These are phyloP conservation scores for Phytophthora colocasiae DNA, from an alignment of 352 stramenopile species.

Conservation along the genomic window DNA sequence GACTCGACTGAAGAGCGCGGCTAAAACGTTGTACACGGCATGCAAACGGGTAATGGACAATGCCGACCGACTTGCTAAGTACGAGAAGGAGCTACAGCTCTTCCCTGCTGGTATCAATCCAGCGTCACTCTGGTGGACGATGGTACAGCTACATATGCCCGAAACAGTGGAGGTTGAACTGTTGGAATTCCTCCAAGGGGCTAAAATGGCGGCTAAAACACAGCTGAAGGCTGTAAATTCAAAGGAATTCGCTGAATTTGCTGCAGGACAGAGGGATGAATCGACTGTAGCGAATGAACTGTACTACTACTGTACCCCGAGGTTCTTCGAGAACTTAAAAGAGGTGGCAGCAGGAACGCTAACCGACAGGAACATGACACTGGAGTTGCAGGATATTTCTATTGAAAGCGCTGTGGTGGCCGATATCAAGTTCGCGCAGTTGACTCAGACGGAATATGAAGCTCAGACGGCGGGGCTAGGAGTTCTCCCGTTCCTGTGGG, in stretches of 20 bases:
- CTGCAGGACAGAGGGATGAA: conserved; percentile 16
- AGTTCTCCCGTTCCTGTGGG: conserved; percentile 26
- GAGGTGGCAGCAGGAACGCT: conserved; percentile 28
- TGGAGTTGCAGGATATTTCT: conserved; percentile 47
- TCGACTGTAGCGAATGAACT: conserved; percentile 24
- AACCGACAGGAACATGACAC: conserved; percentile 37
- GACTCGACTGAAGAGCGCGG: conserved; percentile 23
- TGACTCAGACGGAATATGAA: conserved; percentile 42
- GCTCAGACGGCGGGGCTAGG: conserved; percentile 27
- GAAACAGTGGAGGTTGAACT: conserved; percentile 38
- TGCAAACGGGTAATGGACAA: conserved; percentile 29
- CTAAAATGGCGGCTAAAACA: conserved; percentile 29
- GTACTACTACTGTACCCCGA: conserved; percentile 37
- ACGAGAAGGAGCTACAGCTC: conserved; percentile 37
- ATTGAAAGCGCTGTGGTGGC: conserved; percentile 40
- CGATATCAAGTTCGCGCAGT: conserved; percentile 37
- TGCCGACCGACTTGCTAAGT: conserved; percentile 21
- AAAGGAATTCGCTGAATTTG: conserved; percentile 41
- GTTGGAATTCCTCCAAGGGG: conserved; percentile 49
- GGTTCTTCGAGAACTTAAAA: conserved; percentile 36
- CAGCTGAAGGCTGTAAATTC: conserved; percentile 49
- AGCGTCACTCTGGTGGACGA: conserved; percentile 33
- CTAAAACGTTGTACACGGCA: conserved; percentile 15
- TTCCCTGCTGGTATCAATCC: conserved; percentile 33
- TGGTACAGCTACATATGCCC: conserved; percentile 51